Percentiles rank a stretch among this genome's conserved stretches.
Evolutionary conservation across 768 basidiomycete species (phyloP).

Genomic region (Thelephora ganbajun): DNA sequence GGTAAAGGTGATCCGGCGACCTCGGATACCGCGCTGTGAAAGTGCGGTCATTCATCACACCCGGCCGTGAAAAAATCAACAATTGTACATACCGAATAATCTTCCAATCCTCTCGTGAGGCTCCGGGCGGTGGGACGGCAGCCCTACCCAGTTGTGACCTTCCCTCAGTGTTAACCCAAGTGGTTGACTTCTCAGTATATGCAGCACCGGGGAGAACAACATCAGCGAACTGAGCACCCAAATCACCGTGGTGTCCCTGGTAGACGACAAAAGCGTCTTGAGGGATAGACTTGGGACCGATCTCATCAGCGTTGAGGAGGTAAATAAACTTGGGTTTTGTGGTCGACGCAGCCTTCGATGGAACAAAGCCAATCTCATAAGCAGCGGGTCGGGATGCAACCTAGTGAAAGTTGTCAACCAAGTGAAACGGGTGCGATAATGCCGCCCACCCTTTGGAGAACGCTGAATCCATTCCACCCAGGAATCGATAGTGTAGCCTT

Average conservation of each 20-base stretch:
- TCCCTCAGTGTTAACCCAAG: constrained; percentile 98
- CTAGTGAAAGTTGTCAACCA: constrained; percentile 24
- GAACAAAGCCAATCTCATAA: constrained; percentile 89
- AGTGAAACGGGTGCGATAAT: neutral
- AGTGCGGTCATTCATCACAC: neutral
- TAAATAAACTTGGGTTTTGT: constrained; percentile 90
- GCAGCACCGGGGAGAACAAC: constrained; percentile 87
- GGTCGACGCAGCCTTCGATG: constrained; percentile 61
- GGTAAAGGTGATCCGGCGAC: constrained; percentile 68
- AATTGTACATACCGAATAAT: constrained; percentile 56
- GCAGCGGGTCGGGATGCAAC: constrained; percentile 86
- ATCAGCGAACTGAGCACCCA: constrained; percentile 94
- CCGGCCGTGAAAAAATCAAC: neutral
- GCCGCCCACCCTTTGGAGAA: constrained; percentile 73
- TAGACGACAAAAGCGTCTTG: constrained; percentile 93
- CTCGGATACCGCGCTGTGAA: constrained; percentile 72
- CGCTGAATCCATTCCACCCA: constrained; percentile 92
- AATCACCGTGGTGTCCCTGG: constrained; percentile 96
- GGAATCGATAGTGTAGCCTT: constrained; percentile 63
- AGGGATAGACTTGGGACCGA: constrained; percentile 81
- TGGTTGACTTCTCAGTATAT: constrained; percentile 83
- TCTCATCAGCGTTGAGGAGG: constrained; percentile 90
- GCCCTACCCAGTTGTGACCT: constrained; percentile 80
- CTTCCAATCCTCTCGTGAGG: constrained; percentile 95
- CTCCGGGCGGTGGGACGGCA: constrained; percentile 91